Evolutionary conservation across 495 filamentous ascomycete species (phyloP).

Genomic region (Staphylotrichum tortipilum): DNA sequence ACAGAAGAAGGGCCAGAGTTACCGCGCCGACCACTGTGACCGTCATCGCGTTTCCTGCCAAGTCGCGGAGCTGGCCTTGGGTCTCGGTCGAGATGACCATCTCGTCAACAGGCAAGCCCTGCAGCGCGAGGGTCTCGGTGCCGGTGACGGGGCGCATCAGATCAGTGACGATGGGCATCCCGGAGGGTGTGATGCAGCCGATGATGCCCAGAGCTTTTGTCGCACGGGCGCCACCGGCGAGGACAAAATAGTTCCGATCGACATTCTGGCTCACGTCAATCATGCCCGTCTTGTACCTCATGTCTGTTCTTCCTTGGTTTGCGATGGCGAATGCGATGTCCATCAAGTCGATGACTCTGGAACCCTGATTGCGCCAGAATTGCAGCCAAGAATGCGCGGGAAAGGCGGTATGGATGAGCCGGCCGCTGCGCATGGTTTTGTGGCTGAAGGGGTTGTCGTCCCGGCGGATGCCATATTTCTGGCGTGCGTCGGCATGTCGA

Average conservation of each 20-base stretch:
- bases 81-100: slow-evolving; percentile 57
- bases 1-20: slow-evolving; percentile 37
- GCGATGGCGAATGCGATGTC: slow-evolving; percentile 54
- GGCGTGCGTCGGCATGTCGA: slow-evolving; percentile 14
- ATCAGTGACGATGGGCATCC: slow-evolving; percentile 54
- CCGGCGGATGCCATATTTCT: not conserved
- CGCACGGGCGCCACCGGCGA: not conserved
- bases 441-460: slow-evolving; percentile 17
- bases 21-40: slow-evolving; percentile 62
- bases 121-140: slow-evolving; percentile 56
- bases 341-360: slow-evolving; percentile 58
- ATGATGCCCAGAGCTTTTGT: slow-evolving; percentile 46
- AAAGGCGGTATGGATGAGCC: slow-evolving; percentile 2
- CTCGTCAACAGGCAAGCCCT: slow-evolving; percentile 59
- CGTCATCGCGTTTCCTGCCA: slow-evolving; percentile 82
- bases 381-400: slow-evolving; percentile 8
- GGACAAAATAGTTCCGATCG: slow-evolving; percentile 37
- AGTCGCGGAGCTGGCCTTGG: slow-evolving; percentile 55
- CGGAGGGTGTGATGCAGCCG: slow-evolving; percentile 63
- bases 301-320: slow-evolving; percentile 42
- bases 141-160: slow-evolving; percentile 57
- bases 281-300: slow-evolving; percentile 54
- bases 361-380: slow-evolving; percentile 24
- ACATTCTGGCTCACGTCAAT: slow-evolving; percentile 69
- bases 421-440: slow-evolving; percentile 15